A percentile compares a stretch with the other conserved stretches of the same genome.
Evolutionary conservation across 805 yeast genomes (phyloP).

Genomic region (Brettanomyces nanus): DNA sequence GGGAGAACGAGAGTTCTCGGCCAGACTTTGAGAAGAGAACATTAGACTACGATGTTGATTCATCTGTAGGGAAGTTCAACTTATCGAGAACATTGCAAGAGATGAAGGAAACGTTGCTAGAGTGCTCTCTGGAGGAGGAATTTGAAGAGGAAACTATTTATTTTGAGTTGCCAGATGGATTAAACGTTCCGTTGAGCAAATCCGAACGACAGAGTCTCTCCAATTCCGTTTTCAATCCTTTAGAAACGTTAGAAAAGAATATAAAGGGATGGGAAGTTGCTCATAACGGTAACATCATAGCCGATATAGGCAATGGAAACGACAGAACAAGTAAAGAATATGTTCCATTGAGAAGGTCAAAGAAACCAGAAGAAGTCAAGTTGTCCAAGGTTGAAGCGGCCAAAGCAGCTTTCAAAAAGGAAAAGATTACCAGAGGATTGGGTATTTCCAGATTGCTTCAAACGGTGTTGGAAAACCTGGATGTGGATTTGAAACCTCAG

Average conservation of each 20-base stretch:
- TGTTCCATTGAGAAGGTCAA: slow-evolving; percentile 61
- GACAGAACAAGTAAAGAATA: slow-evolving; percentile 47
- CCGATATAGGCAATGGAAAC: slow-evolving; percentile 18
- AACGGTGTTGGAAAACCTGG: slow-evolving; percentile 49
- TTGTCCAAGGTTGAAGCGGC: not conserved
- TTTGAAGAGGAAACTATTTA: slow-evolving; percentile 30
- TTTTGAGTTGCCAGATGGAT: slow-evolving; percentile 75
- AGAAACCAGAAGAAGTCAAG: slow-evolving; percentile 28
- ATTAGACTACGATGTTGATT: slow-evolving; percentile 32
- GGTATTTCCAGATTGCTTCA: slow-evolving; percentile 54
- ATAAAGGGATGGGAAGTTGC: slow-evolving; percentile 28
- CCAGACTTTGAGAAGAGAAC: slow-evolving; percentile 19
- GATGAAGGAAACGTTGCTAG: slow-evolving; percentile 65
- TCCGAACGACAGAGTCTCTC: slow-evolving; percentile 55
- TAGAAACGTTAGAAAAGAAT: slow-evolving; percentile 19
- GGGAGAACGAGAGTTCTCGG: slow-evolving; percentile 16
- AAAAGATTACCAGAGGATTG: slow-evolving; percentile 5
- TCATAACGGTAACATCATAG: slow-evolving; percentile 47
- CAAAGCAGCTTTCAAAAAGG: not conserved
- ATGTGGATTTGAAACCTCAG: slow-evolving; percentile 77
- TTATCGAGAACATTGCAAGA: slow-evolving; percentile 52
- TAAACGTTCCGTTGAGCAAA: slow-evolving; percentile 46
- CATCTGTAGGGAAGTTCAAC: slow-evolving; percentile 50
- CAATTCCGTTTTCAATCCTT: slow-evolving; percentile 68
- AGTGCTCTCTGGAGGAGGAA: slow-evolving; percentile 27